A percentile compares a stretch with the other conserved stretches of the same genome.
These are phyloP conservation scores for Gynostemma pentaphyllum DNA, from an alignment of 306 rosid species.

Conservation along the genomic window DNA sequence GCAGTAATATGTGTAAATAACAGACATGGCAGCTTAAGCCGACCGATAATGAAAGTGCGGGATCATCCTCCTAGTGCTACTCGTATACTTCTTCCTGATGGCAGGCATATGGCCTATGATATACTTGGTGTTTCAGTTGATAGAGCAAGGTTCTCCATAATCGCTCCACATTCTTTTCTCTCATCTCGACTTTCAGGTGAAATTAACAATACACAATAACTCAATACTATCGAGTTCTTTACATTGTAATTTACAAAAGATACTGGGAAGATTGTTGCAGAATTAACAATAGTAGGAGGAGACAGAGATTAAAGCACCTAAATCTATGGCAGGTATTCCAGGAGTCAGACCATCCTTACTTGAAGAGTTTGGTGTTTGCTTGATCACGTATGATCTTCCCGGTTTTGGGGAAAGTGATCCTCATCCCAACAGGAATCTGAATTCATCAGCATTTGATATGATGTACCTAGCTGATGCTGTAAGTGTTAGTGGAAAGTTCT, in stretches of 20 bases:
- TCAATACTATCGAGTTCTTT: neutral
- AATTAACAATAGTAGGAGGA: neutral
- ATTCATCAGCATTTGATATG: constrained; percentile 80
- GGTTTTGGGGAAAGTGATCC: constrained; percentile 99
- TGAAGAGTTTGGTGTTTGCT: constrained; percentile 71
- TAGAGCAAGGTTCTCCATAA: constrained; percentile 59
- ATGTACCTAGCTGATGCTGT: constrained; percentile 52
- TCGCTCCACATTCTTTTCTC: constrained; percentile 83
- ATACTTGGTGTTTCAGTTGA: constrained; percentile 66
- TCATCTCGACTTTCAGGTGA: constrained; percentile 88
- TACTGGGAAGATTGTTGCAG: constrained; percentile 2
- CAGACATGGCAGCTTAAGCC: constrained; percentile 23
- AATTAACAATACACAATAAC: neutral
- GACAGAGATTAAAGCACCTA: neutral
- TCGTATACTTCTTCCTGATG: constrained; percentile 76
- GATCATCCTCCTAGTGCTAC: constrained; percentile 74
- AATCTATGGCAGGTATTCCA: constrained; percentile 48
- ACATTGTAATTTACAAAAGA: neutral
- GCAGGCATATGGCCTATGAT: constrained; percentile 71
- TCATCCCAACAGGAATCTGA: constrained; percentile 65
- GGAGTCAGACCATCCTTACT: constrained; percentile 65
- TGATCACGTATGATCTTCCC: constrained; percentile 89
- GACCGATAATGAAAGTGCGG: constrained; percentile 37
- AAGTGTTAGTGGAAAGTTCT: constrained; percentile 66
- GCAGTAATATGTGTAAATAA: constrained; percentile 57